Base-by-base conservation (phyloP, 106 monocot species). In the Agapanthus africanus region DNA sequence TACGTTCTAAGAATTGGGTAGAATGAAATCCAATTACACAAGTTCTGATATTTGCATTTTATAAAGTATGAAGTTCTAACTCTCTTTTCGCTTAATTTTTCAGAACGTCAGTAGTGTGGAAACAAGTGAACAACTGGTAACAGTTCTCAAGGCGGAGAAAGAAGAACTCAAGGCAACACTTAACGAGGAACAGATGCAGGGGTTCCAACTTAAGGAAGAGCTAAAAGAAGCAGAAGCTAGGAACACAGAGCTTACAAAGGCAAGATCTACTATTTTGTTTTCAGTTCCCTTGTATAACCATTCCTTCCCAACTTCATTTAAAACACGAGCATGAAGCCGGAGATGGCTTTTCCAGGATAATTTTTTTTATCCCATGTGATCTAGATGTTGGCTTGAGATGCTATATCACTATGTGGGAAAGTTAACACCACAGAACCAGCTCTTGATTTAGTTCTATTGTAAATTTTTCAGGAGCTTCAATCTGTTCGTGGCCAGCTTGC, bases 381-480 rank as follows among this genome's bases (percentile, higher is more conserved):
- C 19, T 26, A 33, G 31, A 33, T 15, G 13, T 59, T 36, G 11
- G 1, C 16, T 19, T 73, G 41, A n/a, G n/a, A n/a, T n/a, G n/a
- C n/a, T n/a, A n/a, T n/a, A n/a, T n/a, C n/a, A n/a, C n/a, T n/a
- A n/a, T n/a, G n/a, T n/a, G n/a, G n/a, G n/a, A n/a, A n/a, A n/a
- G n/a, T n/a, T n/a, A n/a, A n/a, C n/a, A n/a, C n/a, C n/a, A n/a
- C n/a, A n/a, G n/a, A n/a, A n/a, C n/a, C n/a, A n/a, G n/a, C n/a
- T n/a, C n/a, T n/a, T n/a, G n/a, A n/a, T n/a, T n/a, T n/a, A n/a
- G n/a, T n/a, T n/a, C n/a, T n/a, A n/a, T n/a, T n/a, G n/a, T n/a
- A n/a, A n/a, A n/a, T n/a, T n/a, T n/a, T n/a, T n/a, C 73, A 88
- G 87, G 85, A 88, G 67, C 84, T 92, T 73, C 91, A 92, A 80